Percentiles rank a stretch among this genome's conserved stretches.
Conservation (phyloP, 169 alveolate species). For the Amoebophrya sp. region DNA sequence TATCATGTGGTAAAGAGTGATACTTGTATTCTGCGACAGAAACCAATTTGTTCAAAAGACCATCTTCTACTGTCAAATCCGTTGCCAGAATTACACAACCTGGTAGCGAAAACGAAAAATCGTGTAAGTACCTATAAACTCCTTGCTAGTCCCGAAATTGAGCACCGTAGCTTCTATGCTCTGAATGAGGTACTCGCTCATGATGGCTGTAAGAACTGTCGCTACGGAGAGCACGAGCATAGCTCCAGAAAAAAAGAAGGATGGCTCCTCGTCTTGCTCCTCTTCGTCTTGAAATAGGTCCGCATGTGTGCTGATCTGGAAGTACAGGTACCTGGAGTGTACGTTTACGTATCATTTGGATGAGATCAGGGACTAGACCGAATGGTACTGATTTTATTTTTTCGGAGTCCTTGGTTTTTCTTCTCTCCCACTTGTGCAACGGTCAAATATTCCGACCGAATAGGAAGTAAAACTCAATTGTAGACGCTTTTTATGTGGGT, state of each 20-base stretch:
- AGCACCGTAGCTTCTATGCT: constrained; percentile 56
- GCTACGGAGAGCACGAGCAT: constrained; percentile 36
- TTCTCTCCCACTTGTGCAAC: constrained; percentile 51
- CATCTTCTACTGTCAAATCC: no score
- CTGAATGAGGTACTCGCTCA: constrained; percentile 57
- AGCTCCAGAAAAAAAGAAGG: constrained; percentile 44
- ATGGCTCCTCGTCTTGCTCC: constrained; percentile 49
- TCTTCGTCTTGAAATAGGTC: neutral
- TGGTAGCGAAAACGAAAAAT: neutral
- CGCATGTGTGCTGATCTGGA: neutral
- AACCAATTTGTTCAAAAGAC: no score
- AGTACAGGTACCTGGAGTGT: constrained; percentile 54
- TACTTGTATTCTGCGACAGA: no score
- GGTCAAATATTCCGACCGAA: no score
- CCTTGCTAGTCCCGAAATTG: constrained; percentile 55
- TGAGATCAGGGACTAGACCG: no score
- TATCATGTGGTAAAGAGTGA: no score
- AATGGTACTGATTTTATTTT: no score
- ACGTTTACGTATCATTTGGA: no score
- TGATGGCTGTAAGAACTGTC: constrained; percentile 53
- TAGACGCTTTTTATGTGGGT: no score
- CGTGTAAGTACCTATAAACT: neutral
- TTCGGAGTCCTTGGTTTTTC: constrained; percentile 55
- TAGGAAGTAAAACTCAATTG: no score
- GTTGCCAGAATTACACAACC: no score